A percentile compares a stretch with the other conserved stretches of the same genome.
phyloP scores from a whole-genome alignment of 345 rosid genomes.

The Psidium guajava region DNA sequence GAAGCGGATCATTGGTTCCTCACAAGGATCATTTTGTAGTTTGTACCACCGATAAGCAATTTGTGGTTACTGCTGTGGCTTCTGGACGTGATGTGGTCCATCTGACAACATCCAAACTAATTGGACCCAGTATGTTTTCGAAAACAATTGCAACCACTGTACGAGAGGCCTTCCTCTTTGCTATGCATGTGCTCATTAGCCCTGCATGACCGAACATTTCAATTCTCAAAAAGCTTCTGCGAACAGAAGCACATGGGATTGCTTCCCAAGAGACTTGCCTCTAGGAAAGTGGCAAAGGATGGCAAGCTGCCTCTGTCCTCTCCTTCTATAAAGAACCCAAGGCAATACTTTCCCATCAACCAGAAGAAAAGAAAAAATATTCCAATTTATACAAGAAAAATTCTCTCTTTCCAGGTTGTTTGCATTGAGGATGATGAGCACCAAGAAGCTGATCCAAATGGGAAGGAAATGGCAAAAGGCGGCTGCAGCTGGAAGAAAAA shows the following conservation, averaged over 20 bases:
- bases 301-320: background rate
- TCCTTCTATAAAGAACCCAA: background rate
- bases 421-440: constrained; percentile 5
- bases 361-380: background rate
- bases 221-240: background rate
- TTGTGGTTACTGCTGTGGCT: background rate
- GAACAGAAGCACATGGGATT: background rate
- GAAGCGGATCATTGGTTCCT: too few relatives aligned
- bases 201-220: background rate
- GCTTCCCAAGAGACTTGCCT: background rate
- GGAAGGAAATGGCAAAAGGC: constrained; percentile 26
- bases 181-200: background rate
- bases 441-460: constrained; percentile 15
- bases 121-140: background rate
- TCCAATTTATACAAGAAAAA: background rate
- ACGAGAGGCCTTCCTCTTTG: background rate
- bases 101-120: background rate
- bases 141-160: background rate
- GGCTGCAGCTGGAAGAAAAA: constrained; percentile 9
- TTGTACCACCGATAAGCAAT: background rate
- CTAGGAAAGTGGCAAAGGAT: background rate
- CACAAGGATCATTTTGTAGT: too few relatives aligned
- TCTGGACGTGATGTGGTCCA: background rate
- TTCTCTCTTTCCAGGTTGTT: background rate
- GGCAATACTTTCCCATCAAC: background rate